A percentile compares a stretch with the other conserved stretches of the same genome.
phyloP scores from a whole-genome alignment of 2,329 filamentous ascomycete genomes.

The Mycosphaerelloides madeirae region DNA sequence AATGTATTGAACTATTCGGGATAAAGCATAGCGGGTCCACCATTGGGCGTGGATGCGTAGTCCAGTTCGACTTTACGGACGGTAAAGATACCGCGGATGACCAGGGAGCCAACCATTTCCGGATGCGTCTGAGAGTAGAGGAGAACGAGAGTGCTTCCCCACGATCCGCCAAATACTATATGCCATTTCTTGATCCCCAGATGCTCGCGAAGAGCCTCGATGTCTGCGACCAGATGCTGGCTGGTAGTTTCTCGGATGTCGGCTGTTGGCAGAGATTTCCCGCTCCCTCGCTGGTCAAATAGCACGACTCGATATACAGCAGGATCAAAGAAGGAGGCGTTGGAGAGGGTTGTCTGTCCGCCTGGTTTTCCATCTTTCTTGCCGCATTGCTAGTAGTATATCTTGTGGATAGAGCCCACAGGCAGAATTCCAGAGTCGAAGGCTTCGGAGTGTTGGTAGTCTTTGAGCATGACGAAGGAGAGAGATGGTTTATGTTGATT shows the following conservation, averaged over 20 bases:
- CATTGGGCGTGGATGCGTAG: conserved; percentile 1
- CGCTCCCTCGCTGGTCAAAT: conserved; percentile 40
- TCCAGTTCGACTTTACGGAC: conserved; percentile 9
- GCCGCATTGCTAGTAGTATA: conserved; percentile 19
- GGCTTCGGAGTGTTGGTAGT: conserved; percentile 35
- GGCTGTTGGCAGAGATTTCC: conserved; percentile 26
- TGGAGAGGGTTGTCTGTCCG: conserved; percentile 8
- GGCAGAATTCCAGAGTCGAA: conserved; percentile 73
- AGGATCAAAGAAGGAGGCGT: conserved; percentile 15
- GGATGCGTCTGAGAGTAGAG: conserved; percentile 14
- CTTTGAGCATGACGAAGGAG: not conserved
- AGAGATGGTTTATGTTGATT: too few relatives aligned
- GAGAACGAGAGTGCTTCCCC: conserved; percentile 17
- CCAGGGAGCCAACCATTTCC: conserved; percentile 7
- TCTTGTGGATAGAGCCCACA: conserved; percentile 10
- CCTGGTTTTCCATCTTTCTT: conserved; percentile 13
- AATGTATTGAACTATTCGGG: conserved; percentile 10
- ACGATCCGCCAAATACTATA: conserved; percentile 16
- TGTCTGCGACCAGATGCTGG: conserved; percentile 13
- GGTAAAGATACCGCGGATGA: conserved; percentile 14
- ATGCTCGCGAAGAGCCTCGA: conserved; percentile 13
- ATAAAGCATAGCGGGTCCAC: conserved; percentile 10
- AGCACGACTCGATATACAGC: conserved; percentile 38
- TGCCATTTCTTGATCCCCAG: conserved; percentile 13
- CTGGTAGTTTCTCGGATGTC: conserved; percentile 16